Percentiles rank a stretch among this genome's conserved stretches.
phyloP scores from a whole-genome alignment of 352 stramenopile species.

The Thalassiosira mediterranea region DNA sequence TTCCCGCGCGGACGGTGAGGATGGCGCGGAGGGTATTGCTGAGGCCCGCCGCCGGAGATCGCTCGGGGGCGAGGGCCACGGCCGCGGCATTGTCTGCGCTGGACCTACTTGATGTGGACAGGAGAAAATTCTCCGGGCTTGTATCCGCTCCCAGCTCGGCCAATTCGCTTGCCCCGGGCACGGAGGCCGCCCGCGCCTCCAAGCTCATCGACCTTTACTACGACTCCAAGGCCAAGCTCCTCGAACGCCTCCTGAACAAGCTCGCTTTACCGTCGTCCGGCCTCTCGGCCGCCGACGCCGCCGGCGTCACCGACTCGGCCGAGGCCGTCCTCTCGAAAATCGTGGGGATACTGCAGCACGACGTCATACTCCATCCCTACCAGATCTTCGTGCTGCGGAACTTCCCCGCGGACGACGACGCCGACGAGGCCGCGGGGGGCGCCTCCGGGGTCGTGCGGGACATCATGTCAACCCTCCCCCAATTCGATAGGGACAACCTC shows the following conservation, averaged over 20 bases:
- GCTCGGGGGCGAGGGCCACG: conserved; percentile 40
- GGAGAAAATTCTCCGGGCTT: not conserved
- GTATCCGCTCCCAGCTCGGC: not conserved
- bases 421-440: not conserved
- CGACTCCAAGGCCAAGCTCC: conserved; percentile 69
- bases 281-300: conserved; percentile 7
- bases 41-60: conserved; percentile 28
- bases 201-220: conserved; percentile 78
- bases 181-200: conserved; percentile 10
- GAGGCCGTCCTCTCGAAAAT: conserved; percentile 80
- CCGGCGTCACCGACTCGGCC: conserved; percentile 45
- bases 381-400: conserved; percentile 80
- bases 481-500: conserved; percentile 63
- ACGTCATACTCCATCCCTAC: conserved; percentile 80
- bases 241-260: conserved; percentile 64
- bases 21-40: conserved; percentile 55
- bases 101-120: conserved; percentile 60
- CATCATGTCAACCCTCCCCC: conserved; percentile 69
- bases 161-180: not conserved
- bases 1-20: conserved; percentile 65
- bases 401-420: conserved; percentile 36
- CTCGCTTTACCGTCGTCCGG: conserved; percentile 37
- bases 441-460: conserved; percentile 11
- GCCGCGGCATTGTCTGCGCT: conserved; percentile 66
- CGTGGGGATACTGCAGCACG: conserved; percentile 81